Percentiles rank a stretch among this genome's conserved stretches.
phyloP scores from a whole-genome alignment of 2,329 filamentous ascomycete genomes.

The Penicillium sp. region DNA sequence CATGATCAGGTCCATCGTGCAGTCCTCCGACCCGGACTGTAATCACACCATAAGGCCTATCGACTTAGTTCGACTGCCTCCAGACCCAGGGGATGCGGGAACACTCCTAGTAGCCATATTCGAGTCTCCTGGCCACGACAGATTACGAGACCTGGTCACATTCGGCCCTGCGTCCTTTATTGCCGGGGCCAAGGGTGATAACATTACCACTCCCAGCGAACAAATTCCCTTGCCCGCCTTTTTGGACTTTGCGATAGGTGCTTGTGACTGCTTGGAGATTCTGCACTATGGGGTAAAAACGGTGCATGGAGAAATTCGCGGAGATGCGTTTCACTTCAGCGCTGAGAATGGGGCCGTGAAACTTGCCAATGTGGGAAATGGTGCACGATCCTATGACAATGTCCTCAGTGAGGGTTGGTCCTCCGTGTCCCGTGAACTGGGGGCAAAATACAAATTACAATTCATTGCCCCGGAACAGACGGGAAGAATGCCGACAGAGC shows the following conservation, averaged over 20 bases:
- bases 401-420: conserved; percentile 89
- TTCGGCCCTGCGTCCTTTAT: conserved; percentile 76
- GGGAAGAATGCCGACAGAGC: conserved; percentile 87
- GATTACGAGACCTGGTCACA: conserved; percentile 70
- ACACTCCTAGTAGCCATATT: conserved; percentile 80
- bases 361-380: conserved; percentile 83
- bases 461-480: conserved; percentile 96
- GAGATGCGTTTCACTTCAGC: conserved; percentile 89
- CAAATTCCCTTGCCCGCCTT: conserved; percentile 75
- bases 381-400: conserved; percentile 85
- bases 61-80: conserved; percentile 73
- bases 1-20: conserved; percentile 72
- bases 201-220: conserved; percentile 56
- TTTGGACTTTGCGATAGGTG: conserved; percentile 88
- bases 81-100: conserved; percentile 68
- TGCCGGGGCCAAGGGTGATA: conserved; percentile 55
- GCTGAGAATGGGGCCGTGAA: conserved; percentile 71
- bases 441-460: conserved; percentile 84
- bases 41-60: conserved; percentile 79
- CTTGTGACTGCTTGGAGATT: conserved; percentile 81
- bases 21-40: conserved; percentile 71
- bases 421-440: conserved; percentile 76
- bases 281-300: conserved; percentile 86
- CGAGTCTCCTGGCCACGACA: conserved; percentile 74
- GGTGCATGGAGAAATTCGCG: conserved; percentile 87